phyloP scores from a whole-genome alignment of 106 monocot species.

The Dioscorea zingiberensis region DNA sequence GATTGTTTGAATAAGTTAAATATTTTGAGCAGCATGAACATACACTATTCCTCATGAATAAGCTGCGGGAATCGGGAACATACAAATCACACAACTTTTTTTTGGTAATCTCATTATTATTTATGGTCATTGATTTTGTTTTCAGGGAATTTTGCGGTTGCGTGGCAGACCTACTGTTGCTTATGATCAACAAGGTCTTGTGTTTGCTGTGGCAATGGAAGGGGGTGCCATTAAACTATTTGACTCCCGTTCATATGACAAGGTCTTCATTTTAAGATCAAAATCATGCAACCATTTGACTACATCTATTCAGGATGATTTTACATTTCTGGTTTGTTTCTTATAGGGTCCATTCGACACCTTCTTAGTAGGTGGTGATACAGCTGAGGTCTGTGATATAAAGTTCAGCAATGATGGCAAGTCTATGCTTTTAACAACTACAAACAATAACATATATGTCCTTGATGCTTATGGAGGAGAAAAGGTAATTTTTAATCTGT shows the following conservation, averaged over 20 bases:
- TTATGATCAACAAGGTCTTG: slow-evolving; percentile 99
- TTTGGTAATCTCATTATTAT: too few species aligned
- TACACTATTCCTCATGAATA: too few species aligned
- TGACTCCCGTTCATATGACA: slow-evolving; percentile 98
- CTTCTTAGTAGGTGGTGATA: slow-evolving; percentile 98
- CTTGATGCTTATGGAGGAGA: slow-evolving; percentile 97
- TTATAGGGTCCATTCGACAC: slow-evolving; percentile 97
- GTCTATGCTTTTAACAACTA: slow-evolving; percentile 97
- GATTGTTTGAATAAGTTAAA: too few species aligned
- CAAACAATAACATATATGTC: slow-evolving; percentile 86
- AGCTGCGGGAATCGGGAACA: too few species aligned
- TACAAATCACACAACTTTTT: too few species aligned
- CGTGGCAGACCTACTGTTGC: slow-evolving; percentile 95
- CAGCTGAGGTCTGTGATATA: slow-evolving; percentile 97
- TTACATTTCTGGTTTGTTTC: too few species aligned
- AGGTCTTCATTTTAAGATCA: slow-evolving; percentile 27
- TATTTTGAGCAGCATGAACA: too few species aligned
- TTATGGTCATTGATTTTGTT: slow-evolving; percentile 10
- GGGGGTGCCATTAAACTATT: slow-evolving; percentile 98
- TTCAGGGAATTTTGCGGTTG: slow-evolving; percentile 76
- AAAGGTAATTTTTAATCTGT: slow-evolving; percentile 48
- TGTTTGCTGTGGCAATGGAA: slow-evolving; percentile 99
- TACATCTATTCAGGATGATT: neutral
- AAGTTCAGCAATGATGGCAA: slow-evolving; percentile 99
- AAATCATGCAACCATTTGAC: neutral